phyloP scores from a whole-genome alignment of 78 protist genomes.

The slime mould (Dictyostelium discoideum) region dicty_2.7 NC_007091.3:5079001-5079500 shows the following conservation, averaged over 20 bases:
- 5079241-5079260: background rate
- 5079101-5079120: background rate
- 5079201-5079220: slow-evolving; percentile 15
- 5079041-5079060: too few species aligned
- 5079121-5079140: background rate
- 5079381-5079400: slow-evolving; percentile 25
- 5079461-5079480: slow-evolving; percentile 8
- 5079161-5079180: background rate
- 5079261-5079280: slow-evolving; percentile 7
- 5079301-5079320: background rate
- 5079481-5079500: background rate
- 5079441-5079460: slow-evolving; percentile 22
- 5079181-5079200: slow-evolving; percentile 17
- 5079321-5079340: slow-evolving; percentile 2
- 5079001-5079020: background rate
- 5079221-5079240: slow-evolving; percentile 5
- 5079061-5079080: too few species aligned
- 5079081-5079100: background rate
- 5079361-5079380: background rate
- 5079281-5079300: slow-evolving; percentile 6
- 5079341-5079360: slow-evolving; percentile 15
- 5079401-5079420: slow-evolving; percentile 24
- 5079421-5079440: slow-evolving; percentile 49
- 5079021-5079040: background rate
- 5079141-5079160: background rate